Conservation (phyloP, 805 yeast species). For the Saturnispora zaruensis region DNA sequence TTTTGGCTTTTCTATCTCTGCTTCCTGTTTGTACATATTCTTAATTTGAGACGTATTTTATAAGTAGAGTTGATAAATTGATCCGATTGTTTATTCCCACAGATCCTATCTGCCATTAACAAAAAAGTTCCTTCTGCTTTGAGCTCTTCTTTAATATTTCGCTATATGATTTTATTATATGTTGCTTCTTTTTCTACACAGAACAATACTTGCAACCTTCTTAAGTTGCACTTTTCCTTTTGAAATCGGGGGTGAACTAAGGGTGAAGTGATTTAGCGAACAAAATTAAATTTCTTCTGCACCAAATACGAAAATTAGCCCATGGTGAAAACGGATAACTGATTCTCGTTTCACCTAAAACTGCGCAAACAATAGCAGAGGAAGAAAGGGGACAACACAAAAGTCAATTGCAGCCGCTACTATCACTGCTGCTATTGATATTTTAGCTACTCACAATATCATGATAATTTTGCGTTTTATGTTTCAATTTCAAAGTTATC, state of each 20-base stretch:
- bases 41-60: background rate
- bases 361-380: background rate
- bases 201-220: background rate
- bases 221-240: background rate
- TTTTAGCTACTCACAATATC: too few species aligned
- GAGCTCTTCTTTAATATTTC: background rate
- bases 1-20: background rate
- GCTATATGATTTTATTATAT: background rate
- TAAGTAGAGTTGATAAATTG: background rate
- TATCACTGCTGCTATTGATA: too few species aligned
- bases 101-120: background rate
- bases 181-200: background rate
- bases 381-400: too few species aligned
- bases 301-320: background rate
- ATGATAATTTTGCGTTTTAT: too few species aligned
- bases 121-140: background rate
- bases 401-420: too few species aligned
- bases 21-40: background rate
- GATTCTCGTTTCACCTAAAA: background rate
- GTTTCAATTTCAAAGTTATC: too few species aligned
- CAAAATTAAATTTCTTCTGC: background rate
- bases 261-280: background rate
- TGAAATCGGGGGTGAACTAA: background rate
- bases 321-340: background rate
- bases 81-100: background rate